Percentiles rank a stretch among this genome's conserved stretches.
Evolutionary conservation across 2,329 filamentous ascomycete genomes (phyloP).

Genomic region (Neurospora sp.): DNA sequence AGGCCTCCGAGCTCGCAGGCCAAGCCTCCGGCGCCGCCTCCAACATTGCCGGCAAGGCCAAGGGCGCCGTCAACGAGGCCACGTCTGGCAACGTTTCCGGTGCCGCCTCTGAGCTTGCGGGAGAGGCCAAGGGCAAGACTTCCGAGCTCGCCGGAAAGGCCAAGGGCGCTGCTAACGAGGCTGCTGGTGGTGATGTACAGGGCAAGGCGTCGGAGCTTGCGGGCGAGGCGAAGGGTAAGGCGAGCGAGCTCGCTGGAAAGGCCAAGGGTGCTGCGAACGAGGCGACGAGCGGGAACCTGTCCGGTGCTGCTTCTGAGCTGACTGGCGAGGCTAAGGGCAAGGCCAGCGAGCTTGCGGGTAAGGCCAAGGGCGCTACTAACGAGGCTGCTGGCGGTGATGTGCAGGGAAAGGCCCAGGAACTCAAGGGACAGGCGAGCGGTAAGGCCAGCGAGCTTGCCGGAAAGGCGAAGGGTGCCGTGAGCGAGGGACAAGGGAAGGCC

Average conservation of each 20-base stretch:
- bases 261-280: constrained; percentile 34
- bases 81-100: constrained; percentile 26
- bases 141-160: constrained; percentile 29
- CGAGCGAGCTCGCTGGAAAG: constrained; percentile 28
- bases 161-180: constrained; percentile 33
- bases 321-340: constrained; percentile 29
- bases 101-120: constrained; percentile 28
- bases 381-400: constrained; percentile 1
- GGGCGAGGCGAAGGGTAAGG: constrained; percentile 25
- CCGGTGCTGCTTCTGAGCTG: constrained; percentile 30
- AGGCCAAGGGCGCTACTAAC: constrained; percentile 7
- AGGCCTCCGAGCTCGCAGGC: constrained; percentile 27
- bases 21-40: constrained; percentile 23
- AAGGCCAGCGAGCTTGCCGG: background rate
- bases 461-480: constrained; percentile 6
- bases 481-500: constrained; percentile 28
- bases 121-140: constrained; percentile 24
- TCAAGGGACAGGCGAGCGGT: background rate
- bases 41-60: constrained; percentile 36
- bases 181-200: background rate
- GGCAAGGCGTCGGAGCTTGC: constrained; percentile 15
- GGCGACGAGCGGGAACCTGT: constrained; percentile 24
- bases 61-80: constrained; percentile 30
- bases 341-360: constrained; percentile 7
- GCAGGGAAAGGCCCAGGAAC: constrained; percentile 1